Base-by-base conservation (phyloP, 1,284 basidiomycete genomes). In the Mycosarcoma maydis region DNA sequence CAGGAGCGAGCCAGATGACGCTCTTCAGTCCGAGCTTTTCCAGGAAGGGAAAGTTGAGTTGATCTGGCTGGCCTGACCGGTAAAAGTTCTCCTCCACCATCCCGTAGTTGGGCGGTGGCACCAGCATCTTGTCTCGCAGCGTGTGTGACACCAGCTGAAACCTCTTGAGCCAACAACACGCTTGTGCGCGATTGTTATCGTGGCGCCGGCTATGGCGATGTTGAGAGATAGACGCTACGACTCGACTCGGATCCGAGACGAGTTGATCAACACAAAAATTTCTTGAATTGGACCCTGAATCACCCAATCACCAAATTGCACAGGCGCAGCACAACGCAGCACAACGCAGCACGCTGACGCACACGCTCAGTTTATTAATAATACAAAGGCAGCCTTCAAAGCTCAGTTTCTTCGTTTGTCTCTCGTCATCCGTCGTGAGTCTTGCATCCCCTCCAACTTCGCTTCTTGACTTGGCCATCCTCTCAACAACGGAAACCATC, bases 1-100 rank as follows among this genome's bases (percentile, higher is more conserved):
- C 85, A 2, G 85, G 85, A 0, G 85, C 85, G 4, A 86, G 83
- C 85, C 85, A 86, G 60, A 86, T 84, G 47, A 86, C 82, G 4
- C 82, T 83, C 55, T 80, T 82, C 38, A 86, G 75, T 7, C 82
- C 77, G 19, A 86, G 81, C 67, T 85, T 84, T 70, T 86, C 85
- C 24, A 86, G 76, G 54, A 86, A 86, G 1, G 84, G 84, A 60
- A 86, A 85, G 77, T 86, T 85, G 67, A 86, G 82, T 64, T 85
- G 84, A 38, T 84, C 84, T 2, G 85, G 85, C 69, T 86, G 85
- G 9, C 84, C 85, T 16, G 84, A 85, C 3, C 85, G 80, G 61
- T 85, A 85, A 51, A 85, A 84, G 38, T 83, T 83, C 78, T 85
- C 85, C 75, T 85, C 85, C 46, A 85, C 85, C 70, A 85, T 80